Evolutionary conservation across 163 green algal genomes (phyloP).

Genomic region (Scenedesmus sp.): DNA sequence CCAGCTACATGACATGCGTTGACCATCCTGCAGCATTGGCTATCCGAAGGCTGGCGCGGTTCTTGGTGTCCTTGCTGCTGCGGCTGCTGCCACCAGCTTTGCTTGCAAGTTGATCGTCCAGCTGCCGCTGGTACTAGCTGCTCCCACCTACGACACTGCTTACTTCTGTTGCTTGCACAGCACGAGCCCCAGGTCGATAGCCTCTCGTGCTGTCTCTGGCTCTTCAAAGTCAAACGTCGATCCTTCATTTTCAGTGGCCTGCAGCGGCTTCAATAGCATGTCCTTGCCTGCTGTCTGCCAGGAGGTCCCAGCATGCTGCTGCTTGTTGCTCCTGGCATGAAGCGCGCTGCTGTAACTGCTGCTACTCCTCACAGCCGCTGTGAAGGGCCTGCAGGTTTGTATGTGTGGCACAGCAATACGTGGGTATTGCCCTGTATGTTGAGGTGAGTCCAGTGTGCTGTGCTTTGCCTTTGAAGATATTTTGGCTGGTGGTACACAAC

Average conservation of each 20-base stretch:
- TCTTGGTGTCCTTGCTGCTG: no score
- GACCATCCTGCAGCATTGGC: no score
- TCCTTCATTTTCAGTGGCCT: neutral
- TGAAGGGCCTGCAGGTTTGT: neutral
- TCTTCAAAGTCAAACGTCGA: slow-evolving; percentile 60
- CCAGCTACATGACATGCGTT: no score
- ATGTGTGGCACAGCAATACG: neutral
- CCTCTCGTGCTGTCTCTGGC: slow-evolving; percentile 76
- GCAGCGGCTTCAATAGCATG: neutral
- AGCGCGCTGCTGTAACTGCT: neutral
- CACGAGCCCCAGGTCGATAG: slow-evolving; percentile 78
- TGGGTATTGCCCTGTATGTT: neutral
- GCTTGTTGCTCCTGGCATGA: neutral
- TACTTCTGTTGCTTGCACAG: slow-evolving; percentile 60
- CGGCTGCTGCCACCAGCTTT: neutral
- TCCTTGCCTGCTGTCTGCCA: neutral
- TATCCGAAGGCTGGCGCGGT: no score
- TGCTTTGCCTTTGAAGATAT: neutral
- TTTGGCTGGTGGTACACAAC: neutral
- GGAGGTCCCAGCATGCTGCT: slow-evolving; percentile 2
- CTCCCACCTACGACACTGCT: neutral
- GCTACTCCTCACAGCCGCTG: neutral
- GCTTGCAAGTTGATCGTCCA: no score
- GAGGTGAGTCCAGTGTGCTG: neutral
- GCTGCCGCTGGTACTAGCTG: no score